These are phyloP conservation scores for Grammothele lineata DNA, from an alignment of 768 basidiomycete genomes.

Conservation along the genomic window DNA sequence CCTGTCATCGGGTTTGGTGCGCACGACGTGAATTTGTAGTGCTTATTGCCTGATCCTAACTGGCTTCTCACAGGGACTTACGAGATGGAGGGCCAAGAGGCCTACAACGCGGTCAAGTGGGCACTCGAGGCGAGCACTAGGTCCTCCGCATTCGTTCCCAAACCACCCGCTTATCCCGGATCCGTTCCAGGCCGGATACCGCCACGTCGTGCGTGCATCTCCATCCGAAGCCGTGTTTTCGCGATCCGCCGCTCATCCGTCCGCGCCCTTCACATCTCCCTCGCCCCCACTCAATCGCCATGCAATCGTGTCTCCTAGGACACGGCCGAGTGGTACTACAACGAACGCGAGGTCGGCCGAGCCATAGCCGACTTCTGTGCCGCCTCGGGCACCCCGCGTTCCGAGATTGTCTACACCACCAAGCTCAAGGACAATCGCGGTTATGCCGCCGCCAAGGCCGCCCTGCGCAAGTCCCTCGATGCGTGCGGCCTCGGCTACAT, in stretches of 20 bases:
- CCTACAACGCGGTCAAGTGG: slow-evolving; percentile 52
- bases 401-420: slow-evolving; percentile 65
- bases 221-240: too few relatives aligned
- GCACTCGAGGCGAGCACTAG: slow-evolving; percentile 50
- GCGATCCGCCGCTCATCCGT: not conserved
- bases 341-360: slow-evolving; percentile 60
- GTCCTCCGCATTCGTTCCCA: not conserved
- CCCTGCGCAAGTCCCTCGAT: slow-evolving; percentile 50
- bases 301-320: slow-evolving; percentile 36
- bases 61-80: slow-evolving; percentile 43
- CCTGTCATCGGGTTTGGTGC: slow-evolving; percentile 58
- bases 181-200: slow-evolving; percentile 59
- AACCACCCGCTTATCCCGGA: too few relatives aligned
- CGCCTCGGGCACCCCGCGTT: slow-evolving; percentile 44
- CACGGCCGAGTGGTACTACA: slow-evolving; percentile 54
- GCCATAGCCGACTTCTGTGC: slow-evolving; percentile 56
- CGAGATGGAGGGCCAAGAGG: slow-evolving; percentile 55
- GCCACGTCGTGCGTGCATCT: slow-evolving; percentile 46
- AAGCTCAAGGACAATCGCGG: slow-evolving; percentile 59
- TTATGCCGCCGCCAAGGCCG: slow-evolving; percentile 42
- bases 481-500: slow-evolving; percentile 57
- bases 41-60: not conserved
- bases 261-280: not conserved
- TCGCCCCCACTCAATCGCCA: not conserved
- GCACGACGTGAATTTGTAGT: too few relatives aligned